Evolutionary conservation across 2,329 filamentous ascomycete species (phyloP), one percentile per base, ranked within the genome.

Genomic region (Venturia effusa): DNA sequence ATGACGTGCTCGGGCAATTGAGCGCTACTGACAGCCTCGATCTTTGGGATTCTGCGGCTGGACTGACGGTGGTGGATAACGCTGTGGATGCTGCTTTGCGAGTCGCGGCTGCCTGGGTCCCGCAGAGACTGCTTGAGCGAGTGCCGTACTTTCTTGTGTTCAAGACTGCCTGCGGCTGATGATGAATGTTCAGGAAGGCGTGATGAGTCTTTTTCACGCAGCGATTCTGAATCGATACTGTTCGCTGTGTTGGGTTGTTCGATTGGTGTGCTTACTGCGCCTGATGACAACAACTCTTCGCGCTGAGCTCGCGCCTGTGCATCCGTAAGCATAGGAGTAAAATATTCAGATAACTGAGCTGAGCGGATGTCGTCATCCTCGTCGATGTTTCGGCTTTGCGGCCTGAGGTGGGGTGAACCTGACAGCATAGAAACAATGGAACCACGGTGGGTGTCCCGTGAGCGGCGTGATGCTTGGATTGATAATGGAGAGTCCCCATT

Each of bases 81-180:
- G 84, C 84, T 22, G 43, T 62, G 60, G 10, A 37, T 27, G 62
- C 65, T 69, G 84, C 84, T 22, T 80, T 88, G 77, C 17, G 88
- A 83, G 70, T 57, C 61, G 10, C 61, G 45, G n/a, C 34, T 55
- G 24, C 41, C 17, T 6, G 45, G 13, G 19, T 63, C 61, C 67
- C 94, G 85, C 65, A 97, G 82, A 15, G 92, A 96, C 64, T 92
- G 89, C 70, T 97, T 93, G 17, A 97, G 78, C 73, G 92, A 96
- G 66, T 92, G 87, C 30, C 93, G 87, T 61, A 92, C 86, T 72
- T 88, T 91, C 64, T 81, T 86, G 54, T 88, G 85, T 55, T 79
- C 75, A 61, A 74, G 74, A n/a, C 73, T 75, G 15, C 74, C 74
- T n/a, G 72, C 67, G 19, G 51, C 34, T 7, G 45, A 22, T 69